phyloP scores from a whole-genome alignment of 768 basidiomycete genomes.

The Mycena olivaceomarginata region DNA sequence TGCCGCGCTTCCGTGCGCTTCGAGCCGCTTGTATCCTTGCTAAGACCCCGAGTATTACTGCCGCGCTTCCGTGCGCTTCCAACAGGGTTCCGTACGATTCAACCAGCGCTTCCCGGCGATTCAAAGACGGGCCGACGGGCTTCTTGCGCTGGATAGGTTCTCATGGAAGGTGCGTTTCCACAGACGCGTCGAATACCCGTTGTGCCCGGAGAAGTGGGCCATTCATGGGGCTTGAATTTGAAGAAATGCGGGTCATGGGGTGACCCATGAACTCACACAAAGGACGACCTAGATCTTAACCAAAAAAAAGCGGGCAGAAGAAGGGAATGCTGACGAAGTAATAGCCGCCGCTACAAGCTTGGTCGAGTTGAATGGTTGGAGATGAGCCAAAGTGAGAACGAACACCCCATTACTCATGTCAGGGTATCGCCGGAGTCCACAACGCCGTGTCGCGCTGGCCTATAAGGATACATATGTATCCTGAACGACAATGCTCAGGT shows the following conservation, averaged over 20 bases:
- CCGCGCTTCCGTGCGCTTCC: too few species aligned
- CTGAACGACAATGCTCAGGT: slow-evolving; percentile 20
- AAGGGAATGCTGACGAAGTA: slow-evolving; percentile 15
- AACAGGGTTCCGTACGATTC: slow-evolving; percentile 12
- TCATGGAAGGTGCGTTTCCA: slow-evolving; percentile 22
- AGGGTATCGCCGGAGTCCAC: slow-evolving; percentile 20
- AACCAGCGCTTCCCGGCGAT: slow-evolving; percentile 15
- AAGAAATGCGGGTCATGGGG: slow-evolving; percentile 14
- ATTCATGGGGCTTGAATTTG: slow-evolving; percentile 30
- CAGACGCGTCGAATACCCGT: slow-evolving; percentile 19
- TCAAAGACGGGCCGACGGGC: not conserved
- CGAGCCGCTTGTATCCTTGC: too few species aligned
- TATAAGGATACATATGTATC: not conserved
- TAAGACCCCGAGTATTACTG: too few species aligned
- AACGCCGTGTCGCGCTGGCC: slow-evolving; percentile 20
- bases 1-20: slow-evolving; percentile 23
- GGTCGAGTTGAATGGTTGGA: too few species aligned
- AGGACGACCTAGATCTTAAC: slow-evolving; percentile 13
- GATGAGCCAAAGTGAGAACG: slow-evolving; percentile 20
- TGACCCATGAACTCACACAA: not conserved
- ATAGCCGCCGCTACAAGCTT: slow-evolving; percentile 1
- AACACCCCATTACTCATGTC: slow-evolving; percentile 17
- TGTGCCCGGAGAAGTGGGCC: slow-evolving; percentile 21
- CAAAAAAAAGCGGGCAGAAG: slow-evolving; percentile 10
- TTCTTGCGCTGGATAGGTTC: slow-evolving; percentile 20